Conservation (phyloP, 805 yeast genomes). For the Lipomyces spencermartinsiae region DNA sequence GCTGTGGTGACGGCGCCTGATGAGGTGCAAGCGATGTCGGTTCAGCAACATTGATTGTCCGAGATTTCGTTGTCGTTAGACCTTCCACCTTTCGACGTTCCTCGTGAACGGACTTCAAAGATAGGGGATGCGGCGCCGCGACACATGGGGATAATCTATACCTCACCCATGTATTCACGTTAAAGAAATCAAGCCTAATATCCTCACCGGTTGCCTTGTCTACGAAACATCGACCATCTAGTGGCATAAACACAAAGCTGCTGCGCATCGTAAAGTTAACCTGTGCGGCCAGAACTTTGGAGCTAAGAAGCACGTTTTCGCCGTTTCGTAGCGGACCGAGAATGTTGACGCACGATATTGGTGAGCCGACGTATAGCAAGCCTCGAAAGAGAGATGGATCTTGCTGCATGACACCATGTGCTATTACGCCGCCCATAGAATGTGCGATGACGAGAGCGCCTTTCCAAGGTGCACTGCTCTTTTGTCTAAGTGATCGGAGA, state of each 20-base stretch:
- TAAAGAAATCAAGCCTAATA: constrained; percentile 74
- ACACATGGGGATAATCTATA: constrained; percentile 80
- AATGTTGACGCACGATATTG: constrained; percentile 82
- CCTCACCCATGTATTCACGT: constrained; percentile 80
- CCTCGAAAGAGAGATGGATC: constrained; percentile 76
- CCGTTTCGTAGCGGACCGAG: constrained; percentile 85
- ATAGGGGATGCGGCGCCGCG: constrained; percentile 48
- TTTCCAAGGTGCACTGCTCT: constrained; percentile 51
- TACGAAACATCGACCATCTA: constrained; percentile 74
- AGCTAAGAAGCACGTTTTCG: constrained; percentile 77
- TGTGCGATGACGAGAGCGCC: constrained; percentile 81
- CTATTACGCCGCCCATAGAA: constrained; percentile 91
- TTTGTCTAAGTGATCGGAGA: constrained; percentile 54
- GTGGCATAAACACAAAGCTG: constrained; percentile 77
- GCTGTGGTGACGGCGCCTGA: neutral
- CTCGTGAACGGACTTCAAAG: neutral
- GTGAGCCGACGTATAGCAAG: constrained; percentile 80
- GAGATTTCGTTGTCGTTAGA: neutral
- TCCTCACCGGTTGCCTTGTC: constrained; percentile 63
- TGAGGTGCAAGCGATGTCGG: constrained; percentile 6
- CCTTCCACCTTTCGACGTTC: neutral
- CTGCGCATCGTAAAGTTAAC: constrained; percentile 89
- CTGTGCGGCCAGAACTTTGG: constrained; percentile 76
- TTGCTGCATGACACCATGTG: constrained; percentile 76
- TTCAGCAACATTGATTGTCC: neutral